Evolutionary conservation across 164 flowering plant species (phyloP).

Genomic region (Magnolia sinica): DNA sequence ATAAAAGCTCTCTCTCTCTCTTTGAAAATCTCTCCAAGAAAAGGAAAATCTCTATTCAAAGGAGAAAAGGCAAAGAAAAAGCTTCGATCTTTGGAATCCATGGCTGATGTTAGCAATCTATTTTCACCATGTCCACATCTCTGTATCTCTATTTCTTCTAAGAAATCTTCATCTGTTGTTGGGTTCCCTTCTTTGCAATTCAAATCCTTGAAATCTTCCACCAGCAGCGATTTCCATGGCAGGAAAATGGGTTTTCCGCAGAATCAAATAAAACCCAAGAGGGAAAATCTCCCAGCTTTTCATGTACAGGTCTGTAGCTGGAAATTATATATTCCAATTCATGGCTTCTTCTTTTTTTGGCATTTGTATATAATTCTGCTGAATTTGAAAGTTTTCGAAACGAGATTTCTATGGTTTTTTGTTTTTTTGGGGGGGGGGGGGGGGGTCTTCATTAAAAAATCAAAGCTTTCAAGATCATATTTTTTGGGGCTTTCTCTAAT

Average conservation of each 20-base stretch:
- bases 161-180: conserved; percentile 6
- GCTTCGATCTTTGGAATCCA: conserved; percentile 1
- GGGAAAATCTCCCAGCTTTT: conserved; percentile 8
- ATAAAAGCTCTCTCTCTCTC: too few relatives aligned
- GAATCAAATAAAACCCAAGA: conserved; percentile 6
- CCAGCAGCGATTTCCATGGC: conserved; percentile 29
- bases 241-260: conserved; percentile 12
- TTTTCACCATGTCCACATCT: conserved; percentile 13
- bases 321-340: neutral
- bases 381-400: neutral
- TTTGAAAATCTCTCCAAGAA: too few relatives aligned
- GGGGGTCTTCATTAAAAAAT: neutral
- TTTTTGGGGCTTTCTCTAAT: neutral
- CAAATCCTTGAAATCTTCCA: conserved; percentile 17
- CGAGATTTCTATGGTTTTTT: neutral
- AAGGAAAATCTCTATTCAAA: too few relatives aligned
- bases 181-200: conserved; percentile 18
- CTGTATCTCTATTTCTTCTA: conserved; percentile 13
- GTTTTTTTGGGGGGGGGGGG: neutral
- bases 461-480: neutral
- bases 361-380: neutral
- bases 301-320: conserved; percentile 27
- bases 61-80: neutral
- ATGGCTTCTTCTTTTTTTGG: neutral
- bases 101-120: conserved; percentile 31